These are phyloP conservation scores for Heliamphora exappendiculata DNA, from an alignment of 148 eudicot species.

Conservation along the genomic window DNA sequence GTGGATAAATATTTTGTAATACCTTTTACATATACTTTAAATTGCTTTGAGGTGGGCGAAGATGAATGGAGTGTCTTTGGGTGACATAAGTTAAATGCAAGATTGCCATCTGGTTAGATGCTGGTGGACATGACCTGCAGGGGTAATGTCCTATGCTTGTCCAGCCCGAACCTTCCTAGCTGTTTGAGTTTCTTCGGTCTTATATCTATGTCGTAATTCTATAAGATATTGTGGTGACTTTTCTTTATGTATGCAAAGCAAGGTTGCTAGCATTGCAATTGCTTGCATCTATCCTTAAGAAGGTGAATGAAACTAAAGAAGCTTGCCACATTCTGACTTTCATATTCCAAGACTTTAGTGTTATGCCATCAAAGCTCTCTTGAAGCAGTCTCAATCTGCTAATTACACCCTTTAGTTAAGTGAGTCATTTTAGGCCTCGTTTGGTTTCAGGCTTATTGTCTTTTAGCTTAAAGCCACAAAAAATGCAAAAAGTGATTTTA, in stretches of 20 bases:
- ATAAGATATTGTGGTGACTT: neutral
- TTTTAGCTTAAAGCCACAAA: too few relatives aligned
- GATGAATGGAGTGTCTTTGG: neutral
- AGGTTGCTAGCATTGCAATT: neutral
- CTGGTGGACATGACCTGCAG: neutral
- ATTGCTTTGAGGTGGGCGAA: neutral
- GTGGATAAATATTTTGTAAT: neutral
- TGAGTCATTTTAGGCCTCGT: neutral
- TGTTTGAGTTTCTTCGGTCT: neutral
- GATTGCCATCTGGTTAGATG: neutral
- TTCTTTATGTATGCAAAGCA: neutral
- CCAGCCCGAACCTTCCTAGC: neutral
- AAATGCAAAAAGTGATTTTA: too few relatives aligned
- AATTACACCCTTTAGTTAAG: neutral
- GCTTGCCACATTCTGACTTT: neutral
- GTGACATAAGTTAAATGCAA: neutral
- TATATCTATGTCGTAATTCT: neutral
- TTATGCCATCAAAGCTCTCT: neutral
- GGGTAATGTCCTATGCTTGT: neutral
- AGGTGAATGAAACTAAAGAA: slow-evolving; percentile 5
- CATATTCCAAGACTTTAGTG: neutral
- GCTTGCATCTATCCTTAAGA: neutral
- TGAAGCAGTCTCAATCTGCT: neutral
- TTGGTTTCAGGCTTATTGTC: too few relatives aligned
- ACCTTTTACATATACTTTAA: neutral